Evolutionary conservation across 1,284 basidiomycete genomes (phyloP).

Genomic region (Sporisorium graminicola): DNA sequence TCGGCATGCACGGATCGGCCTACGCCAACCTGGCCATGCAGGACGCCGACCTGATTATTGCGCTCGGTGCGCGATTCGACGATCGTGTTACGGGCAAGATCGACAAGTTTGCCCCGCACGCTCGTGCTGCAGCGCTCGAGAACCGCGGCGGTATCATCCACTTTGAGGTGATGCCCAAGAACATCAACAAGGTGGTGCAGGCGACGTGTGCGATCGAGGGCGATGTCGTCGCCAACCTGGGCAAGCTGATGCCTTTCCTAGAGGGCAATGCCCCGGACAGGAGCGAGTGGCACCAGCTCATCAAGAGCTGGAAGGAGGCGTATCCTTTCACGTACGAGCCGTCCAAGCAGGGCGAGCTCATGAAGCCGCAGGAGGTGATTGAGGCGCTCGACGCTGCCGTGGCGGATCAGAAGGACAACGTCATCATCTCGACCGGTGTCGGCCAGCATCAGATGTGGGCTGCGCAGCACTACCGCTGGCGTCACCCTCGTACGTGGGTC

Average conservation of each 20-base stretch:
- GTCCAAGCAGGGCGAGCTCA: slow-evolving; percentile 76
- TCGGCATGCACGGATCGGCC: slow-evolving; percentile 98
- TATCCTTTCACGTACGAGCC: slow-evolving; percentile 92
- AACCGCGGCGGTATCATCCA: slow-evolving; percentile 97
- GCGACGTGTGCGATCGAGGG: slow-evolving; percentile 93
- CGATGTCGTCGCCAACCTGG: slow-evolving; percentile 88
- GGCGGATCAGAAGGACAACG: slow-evolving; percentile 83
- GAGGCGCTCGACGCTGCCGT: slow-evolving; percentile 82
- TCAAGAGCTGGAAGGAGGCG: slow-evolving; percentile 84
- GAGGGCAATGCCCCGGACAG: slow-evolving; percentile 70
- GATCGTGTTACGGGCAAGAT: slow-evolving; percentile 97
- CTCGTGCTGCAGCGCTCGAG: slow-evolving; percentile 84
- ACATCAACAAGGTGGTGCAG: slow-evolving; percentile 98
- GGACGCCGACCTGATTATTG: slow-evolving; percentile 95
- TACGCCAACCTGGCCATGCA: slow-evolving; percentile 99
- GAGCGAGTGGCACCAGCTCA: slow-evolving; percentile 77
- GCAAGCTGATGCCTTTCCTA: slow-evolving; percentile 80
- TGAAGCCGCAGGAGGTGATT: slow-evolving; percentile 97
- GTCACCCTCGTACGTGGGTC: slow-evolving; percentile 85
- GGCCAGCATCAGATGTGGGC: slow-evolving; percentile 99
- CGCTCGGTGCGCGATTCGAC: slow-evolving; percentile 94
- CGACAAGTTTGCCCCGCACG: slow-evolving; percentile 89
- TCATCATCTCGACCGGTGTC: slow-evolving; percentile 92
- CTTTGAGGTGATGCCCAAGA: slow-evolving; percentile 98
- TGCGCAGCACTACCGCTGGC: slow-evolving; percentile 93